Conservation (phyloP, 352 stramenopile species). For the Phytophthora rubi region DNA sequence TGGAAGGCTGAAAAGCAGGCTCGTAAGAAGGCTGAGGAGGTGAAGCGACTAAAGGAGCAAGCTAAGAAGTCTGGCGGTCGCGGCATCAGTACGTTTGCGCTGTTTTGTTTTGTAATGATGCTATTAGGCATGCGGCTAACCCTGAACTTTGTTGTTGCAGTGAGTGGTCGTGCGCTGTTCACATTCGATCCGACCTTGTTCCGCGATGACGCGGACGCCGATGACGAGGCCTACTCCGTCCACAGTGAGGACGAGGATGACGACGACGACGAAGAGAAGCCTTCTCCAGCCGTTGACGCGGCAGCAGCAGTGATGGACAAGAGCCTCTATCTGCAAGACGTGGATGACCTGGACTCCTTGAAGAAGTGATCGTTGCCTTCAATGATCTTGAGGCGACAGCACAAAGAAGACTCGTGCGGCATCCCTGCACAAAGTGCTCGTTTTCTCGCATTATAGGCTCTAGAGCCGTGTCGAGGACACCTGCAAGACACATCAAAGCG, state of each 20-base stretch:
- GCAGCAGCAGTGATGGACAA: constrained; percentile 81
- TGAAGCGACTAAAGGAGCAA: constrained; percentile 85
- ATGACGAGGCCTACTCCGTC: constrained; percentile 85
- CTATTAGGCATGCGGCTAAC: constrained; percentile 3
- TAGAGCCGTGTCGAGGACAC: constrained; percentile 14
- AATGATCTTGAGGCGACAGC: constrained; percentile 9
- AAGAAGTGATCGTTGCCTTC: constrained; percentile 61
- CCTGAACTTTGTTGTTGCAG: constrained; percentile 42
- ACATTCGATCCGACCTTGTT: constrained; percentile 92
- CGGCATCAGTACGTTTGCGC: constrained; percentile 77
- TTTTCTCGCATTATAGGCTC: constrained; percentile 18
- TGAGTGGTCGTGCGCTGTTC: constrained; percentile 93
- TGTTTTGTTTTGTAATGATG: neutral
- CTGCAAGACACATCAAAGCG: constrained; percentile 10
- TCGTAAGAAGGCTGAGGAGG: constrained; percentile 79
- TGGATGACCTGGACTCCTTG: constrained; percentile 75
- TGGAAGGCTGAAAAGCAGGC: constrained; percentile 90
- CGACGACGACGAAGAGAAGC: constrained; percentile 53
- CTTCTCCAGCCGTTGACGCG: constrained; percentile 47
- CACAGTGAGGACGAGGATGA: constrained; percentile 63
- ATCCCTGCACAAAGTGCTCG: constrained; percentile 25
- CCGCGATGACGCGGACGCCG: constrained; percentile 89
- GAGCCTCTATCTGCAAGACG: constrained; percentile 84
- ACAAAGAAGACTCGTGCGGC: constrained; percentile 12
- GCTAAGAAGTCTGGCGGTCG: constrained; percentile 86